Evolutionary conservation across 2,329 filamentous ascomycete species (phyloP), one percentile per base, ranked within the genome.

Genomic region (Setomelanomma holmii): DNA sequence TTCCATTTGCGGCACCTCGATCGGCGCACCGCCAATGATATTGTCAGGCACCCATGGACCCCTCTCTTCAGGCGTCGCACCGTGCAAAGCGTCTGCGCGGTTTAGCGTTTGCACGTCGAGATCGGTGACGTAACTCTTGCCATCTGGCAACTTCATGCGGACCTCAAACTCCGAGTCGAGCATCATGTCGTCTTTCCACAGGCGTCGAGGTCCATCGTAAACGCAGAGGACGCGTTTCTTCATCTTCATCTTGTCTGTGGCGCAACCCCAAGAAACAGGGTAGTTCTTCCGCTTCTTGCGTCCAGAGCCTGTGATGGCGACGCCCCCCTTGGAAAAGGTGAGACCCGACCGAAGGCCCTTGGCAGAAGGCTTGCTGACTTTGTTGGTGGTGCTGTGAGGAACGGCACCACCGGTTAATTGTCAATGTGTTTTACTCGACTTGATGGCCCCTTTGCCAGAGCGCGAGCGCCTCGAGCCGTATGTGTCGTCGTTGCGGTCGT

Each of bases 171-270:
- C 92, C 14, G 90, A 92, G 64, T 93, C 91, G 43, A 99, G 87
- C 92, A 97, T 96, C 91, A 98, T 95, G 77, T 99, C 95, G 72
- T 99, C 95, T 80, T 98, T 98, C 84, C 90, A 95, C 43, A 99
- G 83, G 36, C 93, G 87, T 46, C 93, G 87, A 14, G 84, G 84
- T 0, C 95, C 95, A 69, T 98, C 92, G 68, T 96, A 99, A 17
- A 96, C 90, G 59, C 91, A 91, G 67, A 98, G 82, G 49, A 97
- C 91, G 22, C 95, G 90, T 85, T 97, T 97, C 86, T 96, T 97
- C 86, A 96, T 96, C 71, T 90, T 96, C 91, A 98, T 96, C 80
- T 95, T 92, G 67, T 91, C 89, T 68, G 90, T 88, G 57, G 93
- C 86, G 67, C 93, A 95, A 45, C 95, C 93, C 95, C 95, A 99